These are phyloP conservation scores for Epichloe baconii DNA, from an alignment of 2,329 filamentous ascomycete species.

Conservation along the genomic window DNA sequence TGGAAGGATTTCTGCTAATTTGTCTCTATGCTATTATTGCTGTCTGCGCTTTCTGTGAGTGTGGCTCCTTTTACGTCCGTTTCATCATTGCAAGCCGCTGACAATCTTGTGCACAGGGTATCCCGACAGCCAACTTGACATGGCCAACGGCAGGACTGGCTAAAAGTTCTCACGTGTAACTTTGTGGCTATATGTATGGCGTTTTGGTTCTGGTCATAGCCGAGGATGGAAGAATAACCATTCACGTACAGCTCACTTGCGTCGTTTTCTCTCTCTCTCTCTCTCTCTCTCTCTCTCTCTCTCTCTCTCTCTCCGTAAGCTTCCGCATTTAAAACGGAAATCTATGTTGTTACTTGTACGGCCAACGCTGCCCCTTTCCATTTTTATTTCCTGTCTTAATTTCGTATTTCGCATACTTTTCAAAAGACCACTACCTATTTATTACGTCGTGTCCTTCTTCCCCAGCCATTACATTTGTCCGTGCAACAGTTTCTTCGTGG, in stretches of 20 bases:
- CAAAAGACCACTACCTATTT: too few species aligned
- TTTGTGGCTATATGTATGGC: neutral
- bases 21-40: slow-evolving; percentile 73
- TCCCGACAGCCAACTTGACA: slow-evolving; percentile 4
- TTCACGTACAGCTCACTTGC: neutral
- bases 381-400: too few species aligned
- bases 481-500: neutral
- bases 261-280: neutral
- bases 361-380: too few species aligned
- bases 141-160: slow-evolving; percentile 1
- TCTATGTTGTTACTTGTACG: too few species aligned
- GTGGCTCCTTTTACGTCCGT: neutral
- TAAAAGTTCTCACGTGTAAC: neutral
- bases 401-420: too few species aligned
- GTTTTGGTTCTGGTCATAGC: neutral
- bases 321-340: too few species aligned
- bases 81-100: neutral
- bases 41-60: slow-evolving; percentile 49
- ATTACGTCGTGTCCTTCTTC: neutral
- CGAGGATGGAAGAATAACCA: neutral
- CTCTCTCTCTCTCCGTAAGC: neutral
- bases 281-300: too few species aligned
- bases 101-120: slow-evolving; percentile 4
- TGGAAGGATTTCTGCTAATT: slow-evolving; percentile 65
- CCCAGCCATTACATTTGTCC: neutral